Evolutionary conservation across 768 basidiomycete species (phyloP), one percentile per base, ranked within the genome.

Genomic region (Boletus reticuloceps): DNA sequence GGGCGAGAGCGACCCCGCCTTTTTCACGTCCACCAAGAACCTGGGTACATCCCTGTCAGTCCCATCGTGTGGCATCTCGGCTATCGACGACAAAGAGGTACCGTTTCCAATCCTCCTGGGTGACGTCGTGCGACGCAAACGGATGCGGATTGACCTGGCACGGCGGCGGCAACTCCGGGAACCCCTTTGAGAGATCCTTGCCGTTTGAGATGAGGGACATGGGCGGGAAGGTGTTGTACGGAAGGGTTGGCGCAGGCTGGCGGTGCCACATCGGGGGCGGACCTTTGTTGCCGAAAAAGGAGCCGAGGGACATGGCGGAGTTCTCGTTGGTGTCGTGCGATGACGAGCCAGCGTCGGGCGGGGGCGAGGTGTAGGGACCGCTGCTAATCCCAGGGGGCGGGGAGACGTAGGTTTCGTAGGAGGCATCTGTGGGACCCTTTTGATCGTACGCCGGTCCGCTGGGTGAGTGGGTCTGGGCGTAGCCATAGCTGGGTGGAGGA

Each of bases 101-200:
- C 75, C 72, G 69, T 39, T 67, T 61, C 83, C 83, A 84, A 63
- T 84, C 83, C 17, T 64, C 69, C 64, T 82, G 76, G 0, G 51
- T 58, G 5, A 84, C 65, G 59, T 84, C 81, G 63, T 80, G 78
- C 45, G 75, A 69, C 22, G 64, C 60, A 60, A 84, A 84, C 25
- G 82, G 82, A 60, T 84, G 83, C 11, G 74, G 74, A 17, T 57
- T 55, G 10, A 63, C 29, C 29, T 56, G 52, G 5, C 75, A 71
- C 2, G 77, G 76, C 1, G 82, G 82, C 0, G 76, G 72, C 8
- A 74, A 36, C 14, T 61, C 56, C 0, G 77, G 77, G 62, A 84
- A 83, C 1, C 82, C 81, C 13, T 67, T 63, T 37, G 65, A 64
- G 40, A 84, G 50, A 1, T 56, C 50, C 4, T 61, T 44, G 37